A percentile compares a stretch with the other conserved stretches of the same genome.
Evolutionary conservation across 2,329 filamentous ascomycete genomes (phyloP).

Genomic region (Fusarium sterilihyphosum): DNA sequence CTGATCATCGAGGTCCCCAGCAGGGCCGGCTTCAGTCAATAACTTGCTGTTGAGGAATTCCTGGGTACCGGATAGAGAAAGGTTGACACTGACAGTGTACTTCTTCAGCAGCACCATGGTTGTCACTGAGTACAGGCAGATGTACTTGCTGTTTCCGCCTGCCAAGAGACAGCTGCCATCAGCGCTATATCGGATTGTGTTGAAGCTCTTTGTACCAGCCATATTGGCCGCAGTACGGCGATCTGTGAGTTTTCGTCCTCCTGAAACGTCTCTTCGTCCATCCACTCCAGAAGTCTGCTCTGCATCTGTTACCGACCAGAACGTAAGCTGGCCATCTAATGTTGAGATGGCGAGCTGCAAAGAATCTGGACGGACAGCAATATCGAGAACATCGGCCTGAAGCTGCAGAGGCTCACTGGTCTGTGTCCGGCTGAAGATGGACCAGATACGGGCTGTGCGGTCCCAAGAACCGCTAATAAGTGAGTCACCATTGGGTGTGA

Average conservation of each 20-base stretch:
- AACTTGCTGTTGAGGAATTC: slow-evolving; percentile 95
- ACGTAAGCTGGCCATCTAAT: slow-evolving; percentile 91
- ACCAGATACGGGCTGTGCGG: slow-evolving; percentile 94
- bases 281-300: slow-evolving; percentile 88
- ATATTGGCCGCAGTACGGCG: slow-evolving; percentile 91
- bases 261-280: slow-evolving; percentile 90
- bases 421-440: slow-evolving; percentile 91
- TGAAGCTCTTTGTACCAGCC: slow-evolving; percentile 89
- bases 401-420: slow-evolving; percentile 94
- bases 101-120: slow-evolving; percentile 94
- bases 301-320: slow-evolving; percentile 92
- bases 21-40: slow-evolving; percentile 89
- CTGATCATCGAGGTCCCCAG: slow-evolving; percentile 84
- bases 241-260: slow-evolving; percentile 88
- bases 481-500: slow-evolving; percentile 84
- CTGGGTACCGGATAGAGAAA: slow-evolving; percentile 95
- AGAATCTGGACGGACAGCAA: slow-evolving; percentile 90
- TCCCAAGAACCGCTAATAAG: slow-evolving; percentile 97
- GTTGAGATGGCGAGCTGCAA: slow-evolving; percentile 91
- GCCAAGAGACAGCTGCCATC: slow-evolving; percentile 92
- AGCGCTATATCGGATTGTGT: slow-evolving; percentile 87
- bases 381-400: slow-evolving; percentile 87
- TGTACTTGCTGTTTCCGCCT: slow-evolving; percentile 97
- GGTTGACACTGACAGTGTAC: slow-evolving; percentile 93
- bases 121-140: slow-evolving; percentile 94